phyloP scores from a whole-genome alignment of 2,329 filamentous ascomycete species.

The Penicillium concentricum region DNA sequence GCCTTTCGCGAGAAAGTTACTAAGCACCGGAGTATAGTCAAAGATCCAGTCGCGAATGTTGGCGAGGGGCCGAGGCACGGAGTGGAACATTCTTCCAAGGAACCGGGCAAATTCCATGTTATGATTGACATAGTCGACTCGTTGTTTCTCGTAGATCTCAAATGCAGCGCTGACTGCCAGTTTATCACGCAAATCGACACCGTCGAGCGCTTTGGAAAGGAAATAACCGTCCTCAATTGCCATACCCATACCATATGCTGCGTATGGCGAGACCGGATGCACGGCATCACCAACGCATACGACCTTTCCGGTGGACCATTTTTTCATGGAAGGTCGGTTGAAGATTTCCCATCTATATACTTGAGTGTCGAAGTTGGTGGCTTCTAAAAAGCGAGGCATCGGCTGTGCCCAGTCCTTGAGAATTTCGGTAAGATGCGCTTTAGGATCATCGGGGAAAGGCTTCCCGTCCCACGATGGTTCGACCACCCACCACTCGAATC shows the following conservation, averaged over 20 bases:
- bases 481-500: conserved; percentile 25
- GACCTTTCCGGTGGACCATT: conserved; percentile 9
- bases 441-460: conserved; percentile 17
- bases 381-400: conserved; percentile 11
- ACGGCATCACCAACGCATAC: conserved; percentile 13
- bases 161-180: conserved; percentile 6
- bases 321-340: conserved; percentile 13
- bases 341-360: conserved; percentile 15
- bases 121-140: conserved; percentile 14
- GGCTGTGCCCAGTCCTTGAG: conserved; percentile 11
- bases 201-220: conserved; percentile 10
- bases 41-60: conserved; percentile 11
- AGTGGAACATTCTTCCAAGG: conserved; percentile 12
- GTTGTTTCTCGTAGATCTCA: conserved; percentile 11
- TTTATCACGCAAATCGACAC: conserved; percentile 8
- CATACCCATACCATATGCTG: conserved; percentile 16
- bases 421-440: conserved; percentile 6
- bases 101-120: conserved; percentile 14
- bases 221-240: conserved; percentile 15
- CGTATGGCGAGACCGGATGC: conserved; percentile 15
- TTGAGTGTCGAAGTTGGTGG: conserved; percentile 11
- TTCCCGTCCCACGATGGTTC: conserved; percentile 19
- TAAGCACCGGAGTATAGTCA: conserved; percentile 10
- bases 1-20: conserved; percentile 1
- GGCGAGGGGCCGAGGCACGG: conserved; percentile 8